Evolutionary conservation across 225 moss, liverwort and hornwort genomes (phyloP).

Genomic region (Marchantia paleacea): DNA sequence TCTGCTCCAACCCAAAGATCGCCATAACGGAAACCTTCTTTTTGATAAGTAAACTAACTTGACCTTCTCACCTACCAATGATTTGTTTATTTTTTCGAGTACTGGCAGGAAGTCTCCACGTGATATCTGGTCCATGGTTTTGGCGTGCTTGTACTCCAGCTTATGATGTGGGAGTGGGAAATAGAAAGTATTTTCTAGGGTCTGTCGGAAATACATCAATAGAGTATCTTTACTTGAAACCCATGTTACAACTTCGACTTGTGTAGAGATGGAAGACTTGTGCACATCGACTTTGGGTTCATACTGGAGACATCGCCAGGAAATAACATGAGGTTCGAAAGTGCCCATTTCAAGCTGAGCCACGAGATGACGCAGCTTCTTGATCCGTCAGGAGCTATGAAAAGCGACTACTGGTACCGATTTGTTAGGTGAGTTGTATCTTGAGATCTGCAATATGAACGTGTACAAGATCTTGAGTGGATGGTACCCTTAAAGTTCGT

Average conservation of each 20-base stretch:
- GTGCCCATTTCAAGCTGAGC: conserved; percentile 83
- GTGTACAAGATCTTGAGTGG: background rate
- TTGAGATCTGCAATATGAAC: background rate
- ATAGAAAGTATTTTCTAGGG: too few species aligned
- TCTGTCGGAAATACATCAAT: too few species aligned
- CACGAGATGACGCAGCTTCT: conserved; percentile 94
- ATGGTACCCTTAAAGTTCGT: background rate
- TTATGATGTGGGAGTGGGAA: background rate
- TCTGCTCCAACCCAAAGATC: conserved; percentile 80
- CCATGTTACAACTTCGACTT: background rate
- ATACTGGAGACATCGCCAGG: conserved; percentile 84
- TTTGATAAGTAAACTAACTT: conserved; percentile 53
- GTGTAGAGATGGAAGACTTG: conserved; percentile 69
- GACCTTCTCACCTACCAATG: background rate
- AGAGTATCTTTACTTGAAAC: too few species aligned
- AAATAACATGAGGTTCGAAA: conserved; percentile 86
- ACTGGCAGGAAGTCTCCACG: background rate
- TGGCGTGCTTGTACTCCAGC: background rate
- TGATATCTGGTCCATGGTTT: background rate
- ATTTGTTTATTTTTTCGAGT: background rate
- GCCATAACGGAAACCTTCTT: conserved; percentile 82
- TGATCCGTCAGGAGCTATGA: conserved; percentile 85
- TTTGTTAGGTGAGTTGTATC: conserved; percentile 56
- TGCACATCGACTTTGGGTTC: conserved; percentile 91
- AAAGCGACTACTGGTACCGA: conserved; percentile 71